Evolutionary conservation across 2,329 filamentous ascomycete species (phyloP).

Genomic region (Lachnellula subtilissima): DNA sequence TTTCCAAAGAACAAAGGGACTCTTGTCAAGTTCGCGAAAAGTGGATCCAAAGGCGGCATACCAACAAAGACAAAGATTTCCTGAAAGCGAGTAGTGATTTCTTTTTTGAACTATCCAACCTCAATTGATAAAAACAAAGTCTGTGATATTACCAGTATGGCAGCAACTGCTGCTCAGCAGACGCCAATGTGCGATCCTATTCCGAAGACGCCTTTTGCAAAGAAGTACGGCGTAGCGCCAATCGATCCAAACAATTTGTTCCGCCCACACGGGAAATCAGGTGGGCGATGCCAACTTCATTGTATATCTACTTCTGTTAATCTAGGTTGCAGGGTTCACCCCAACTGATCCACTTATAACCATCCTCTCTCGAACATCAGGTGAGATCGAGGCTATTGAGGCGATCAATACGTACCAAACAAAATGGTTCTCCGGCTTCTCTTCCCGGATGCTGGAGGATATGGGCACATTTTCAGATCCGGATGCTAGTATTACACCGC

Average conservation of each 20-base stretch:
- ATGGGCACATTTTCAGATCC: neutral
- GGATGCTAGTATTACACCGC: neutral
- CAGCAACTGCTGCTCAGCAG: no score
- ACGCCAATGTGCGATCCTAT: no score
- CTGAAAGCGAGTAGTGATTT: no score
- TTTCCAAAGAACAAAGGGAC: no score
- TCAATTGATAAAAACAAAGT: no score
- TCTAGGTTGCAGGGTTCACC: neutral
- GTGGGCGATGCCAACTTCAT: neutral
- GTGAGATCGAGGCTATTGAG: neutral
- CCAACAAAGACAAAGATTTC: no score
- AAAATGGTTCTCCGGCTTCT: neutral
- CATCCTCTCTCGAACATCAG: neutral
- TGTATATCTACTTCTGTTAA: neutral
- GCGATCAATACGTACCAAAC: neutral
- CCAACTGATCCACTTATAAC: neutral
- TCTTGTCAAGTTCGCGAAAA: no score
- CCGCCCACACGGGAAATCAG: neutral
- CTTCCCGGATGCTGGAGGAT: neutral
- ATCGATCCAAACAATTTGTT: neutral
- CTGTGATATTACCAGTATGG: no score
- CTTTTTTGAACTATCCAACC: no score
- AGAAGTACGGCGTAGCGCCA: neutral
- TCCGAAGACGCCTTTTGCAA: neutral
- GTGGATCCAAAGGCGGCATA: no score